These are phyloP conservation scores for Leccinum sublutescens DNA, from an alignment of 768 basidiomycete genomes.

Conservation along the genomic window DNA sequence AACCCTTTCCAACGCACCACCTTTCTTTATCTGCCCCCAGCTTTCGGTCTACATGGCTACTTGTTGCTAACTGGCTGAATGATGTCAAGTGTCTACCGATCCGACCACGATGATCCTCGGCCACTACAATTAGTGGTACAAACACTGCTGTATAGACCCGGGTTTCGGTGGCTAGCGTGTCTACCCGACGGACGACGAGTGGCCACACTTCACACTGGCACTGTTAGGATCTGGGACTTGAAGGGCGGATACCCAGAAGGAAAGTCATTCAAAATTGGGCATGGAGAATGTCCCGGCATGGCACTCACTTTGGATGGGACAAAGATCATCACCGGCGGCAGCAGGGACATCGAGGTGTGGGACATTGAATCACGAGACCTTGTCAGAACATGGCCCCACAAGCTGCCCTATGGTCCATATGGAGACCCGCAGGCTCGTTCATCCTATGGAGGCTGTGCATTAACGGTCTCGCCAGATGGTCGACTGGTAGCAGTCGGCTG, in stretches of 20 bases:
- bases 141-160: no score
- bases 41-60: no score
- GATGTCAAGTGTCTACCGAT: no score
- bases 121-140: no score
- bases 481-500: background rate
- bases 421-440: background rate
- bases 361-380: background rate
- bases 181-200: constrained; percentile 8
- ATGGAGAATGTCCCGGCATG: background rate
- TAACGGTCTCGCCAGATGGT: background rate
- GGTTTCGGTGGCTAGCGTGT: background rate
- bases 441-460: no score
- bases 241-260: constrained; percentile 2
- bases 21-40: no score
- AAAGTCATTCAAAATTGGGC: background rate
- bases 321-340: background rate
- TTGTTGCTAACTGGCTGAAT: no score
- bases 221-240: constrained; percentile 1
- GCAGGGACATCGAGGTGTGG: background rate
- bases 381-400: background rate
- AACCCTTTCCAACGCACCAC: no score
- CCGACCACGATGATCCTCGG: no score
- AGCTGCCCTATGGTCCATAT: no score
- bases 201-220: background rate
- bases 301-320: background rate